Conservation (phyloP, 768 basidiomycete species). For the Hygrocybe punicea region DNA sequence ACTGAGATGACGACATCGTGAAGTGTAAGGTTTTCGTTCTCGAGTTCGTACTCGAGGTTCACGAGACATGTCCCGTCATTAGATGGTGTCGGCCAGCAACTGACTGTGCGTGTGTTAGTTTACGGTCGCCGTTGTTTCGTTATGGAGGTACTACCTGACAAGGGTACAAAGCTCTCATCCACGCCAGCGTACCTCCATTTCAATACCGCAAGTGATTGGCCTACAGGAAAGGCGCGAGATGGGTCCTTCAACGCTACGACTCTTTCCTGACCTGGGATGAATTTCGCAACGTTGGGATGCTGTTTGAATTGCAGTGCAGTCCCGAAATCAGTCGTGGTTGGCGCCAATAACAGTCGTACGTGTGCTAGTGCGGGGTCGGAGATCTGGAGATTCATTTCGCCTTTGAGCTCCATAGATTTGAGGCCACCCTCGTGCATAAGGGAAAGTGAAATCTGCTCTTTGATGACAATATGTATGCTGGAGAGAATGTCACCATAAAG, state of each 20-base stretch:
- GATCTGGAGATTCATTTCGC: constrained; percentile 90
- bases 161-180: constrained; percentile 87
- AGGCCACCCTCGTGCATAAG: constrained; percentile 89
- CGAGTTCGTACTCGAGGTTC: constrained; percentile 96
- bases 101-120: constrained; percentile 53
- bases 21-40: constrained; percentile 74
- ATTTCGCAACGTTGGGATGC: constrained; percentile 92
- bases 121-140: background rate
- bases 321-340: constrained; percentile 54
- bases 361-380: constrained; percentile 70
- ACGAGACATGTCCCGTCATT: constrained; percentile 93
- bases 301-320: constrained; percentile 89
- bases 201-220: constrained; percentile 80
- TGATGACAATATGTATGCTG: constrained; percentile 84
- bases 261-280: constrained; percentile 57
- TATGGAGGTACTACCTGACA: constrained; percentile 65
- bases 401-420: constrained; percentile 86
- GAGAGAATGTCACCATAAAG: constrained; percentile 3
- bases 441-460: constrained; percentile 76
- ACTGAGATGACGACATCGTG: constrained; percentile 88
- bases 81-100: constrained; percentile 93
- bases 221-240: constrained; percentile 79
- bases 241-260: constrained; percentile 82
- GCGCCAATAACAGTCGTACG: constrained; percentile 62
- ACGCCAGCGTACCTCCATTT: constrained; percentile 90